These are phyloP conservation scores for Trypanosomatidae sp. DNA, from an alignment of 208 protist species.

Conservation along the genomic window DNA sequence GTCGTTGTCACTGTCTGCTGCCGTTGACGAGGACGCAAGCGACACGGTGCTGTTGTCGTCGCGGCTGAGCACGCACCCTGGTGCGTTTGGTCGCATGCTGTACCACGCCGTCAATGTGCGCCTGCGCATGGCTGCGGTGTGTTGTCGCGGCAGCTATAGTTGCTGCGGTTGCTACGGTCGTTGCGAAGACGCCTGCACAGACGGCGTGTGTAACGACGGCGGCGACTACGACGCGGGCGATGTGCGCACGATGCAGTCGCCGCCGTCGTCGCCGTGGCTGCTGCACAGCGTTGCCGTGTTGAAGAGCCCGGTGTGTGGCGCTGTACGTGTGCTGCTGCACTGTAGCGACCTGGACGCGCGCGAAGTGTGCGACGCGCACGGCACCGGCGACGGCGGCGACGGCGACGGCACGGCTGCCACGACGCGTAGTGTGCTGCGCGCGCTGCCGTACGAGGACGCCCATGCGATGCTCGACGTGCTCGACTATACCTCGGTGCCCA, in stretches of 20 bases:
- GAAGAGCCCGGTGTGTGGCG: slow-evolving; percentile 29
- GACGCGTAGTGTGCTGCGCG: too few relatives aligned
- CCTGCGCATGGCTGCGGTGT: too few relatives aligned
- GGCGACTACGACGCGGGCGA: too few relatives aligned
- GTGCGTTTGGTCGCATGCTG: slow-evolving; percentile 36
- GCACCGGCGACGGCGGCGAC: too few relatives aligned
- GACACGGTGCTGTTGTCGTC: too few relatives aligned
- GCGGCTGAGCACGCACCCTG: neutral
- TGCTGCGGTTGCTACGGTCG: too few relatives aligned
- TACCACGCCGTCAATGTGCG: slow-evolving; percentile 61
- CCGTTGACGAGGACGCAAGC: too few relatives aligned
- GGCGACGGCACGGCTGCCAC: too few relatives aligned
- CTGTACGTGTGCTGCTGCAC: slow-evolving; percentile 4
- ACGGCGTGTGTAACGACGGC: too few relatives aligned
- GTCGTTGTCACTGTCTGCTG: neutral
- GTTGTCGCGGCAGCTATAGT: too few relatives aligned
- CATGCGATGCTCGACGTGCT: slow-evolving; percentile 9
- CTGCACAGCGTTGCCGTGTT: slow-evolving; percentile 18
- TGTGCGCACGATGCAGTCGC: slow-evolving; percentile 3
- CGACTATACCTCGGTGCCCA: slow-evolving; percentile 22
- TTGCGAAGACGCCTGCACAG: too few relatives aligned
- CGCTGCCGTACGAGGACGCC: slow-evolving; percentile 1
- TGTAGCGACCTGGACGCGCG: slow-evolving; percentile 1
- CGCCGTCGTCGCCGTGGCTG: too few relatives aligned
- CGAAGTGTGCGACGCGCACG: slow-evolving; percentile 2